Base-by-base conservation (phyloP, 2,329 filamentous ascomycete species). In the Penicillium paneum region DNA sequence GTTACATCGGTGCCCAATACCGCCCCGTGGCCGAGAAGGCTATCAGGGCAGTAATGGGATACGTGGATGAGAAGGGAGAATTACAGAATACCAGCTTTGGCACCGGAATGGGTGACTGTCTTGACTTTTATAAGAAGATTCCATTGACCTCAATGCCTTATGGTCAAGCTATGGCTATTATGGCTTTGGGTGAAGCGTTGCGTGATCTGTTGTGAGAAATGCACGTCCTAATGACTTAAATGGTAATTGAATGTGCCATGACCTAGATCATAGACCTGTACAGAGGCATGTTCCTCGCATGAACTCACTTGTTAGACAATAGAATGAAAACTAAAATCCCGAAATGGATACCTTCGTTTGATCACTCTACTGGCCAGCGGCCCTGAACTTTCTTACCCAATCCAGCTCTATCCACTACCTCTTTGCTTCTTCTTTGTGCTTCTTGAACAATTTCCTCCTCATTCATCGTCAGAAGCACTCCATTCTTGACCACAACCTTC, bases 131-230 rank as follows among this genome's bases (percentile, higher is more conserved):
- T 67, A 87, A 88, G 71, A 82, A 89, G 59, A 91, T 93, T 54
- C 81, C 85, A 1, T 74, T 86, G 57, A 93, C 89, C 2, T 87
- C 86, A 63, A 93, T 92, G 89, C 89, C 89, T 7, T 92, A 92
- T 64, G 89, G 89, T 0, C 89, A 92, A 70, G 87, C 88, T 0
- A 91, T 92, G 89, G 89, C 87, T 0, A 90, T 91, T 59, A 91
- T 92, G 85, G 85, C 87, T 0, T 70, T 92, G 59, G 88, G 87
- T 0, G 89, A 93, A 73, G 89, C 87, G 63, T 68, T 89, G 71
- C 79, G 87, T 44, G 80, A 79, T 31, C 87, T 82, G 57, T 73
- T 81, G 35, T 82, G 19, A 54, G 6, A 52, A 46, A 21, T 17
- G 11, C 13, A 26, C 8, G 1, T 17, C 13, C 26, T 31, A 10